These are phyloP conservation scores for Ambrosiella xylebori DNA, from an alignment of 2,329 filamentous ascomycete genomes.

Conservation along the genomic window DNA sequence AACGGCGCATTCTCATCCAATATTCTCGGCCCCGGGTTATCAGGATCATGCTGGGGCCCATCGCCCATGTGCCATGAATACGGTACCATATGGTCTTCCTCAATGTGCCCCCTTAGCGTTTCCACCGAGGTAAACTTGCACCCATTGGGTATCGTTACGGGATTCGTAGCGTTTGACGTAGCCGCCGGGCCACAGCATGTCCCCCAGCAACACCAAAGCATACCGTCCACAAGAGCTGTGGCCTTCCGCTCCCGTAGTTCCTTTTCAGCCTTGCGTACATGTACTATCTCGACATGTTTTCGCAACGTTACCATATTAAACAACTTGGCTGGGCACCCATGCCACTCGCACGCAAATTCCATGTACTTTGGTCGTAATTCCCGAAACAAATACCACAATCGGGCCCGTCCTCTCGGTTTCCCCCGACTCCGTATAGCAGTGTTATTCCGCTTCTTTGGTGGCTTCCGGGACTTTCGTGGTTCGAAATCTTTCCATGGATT, in stretches of 20 bases:
- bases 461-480: not conserved
- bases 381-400: slow-evolving; percentile 21
- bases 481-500: not conserved
- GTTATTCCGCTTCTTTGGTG: not conserved
- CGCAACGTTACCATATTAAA: slow-evolving; percentile 44
- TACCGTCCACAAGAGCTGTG: not conserved
- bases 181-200: slow-evolving; percentile 15
- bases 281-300: slow-evolving; percentile 34
- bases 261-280: slow-evolving; percentile 19
- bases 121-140: slow-evolving; percentile 13
- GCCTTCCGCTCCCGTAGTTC: not conserved
- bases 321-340: slow-evolving; percentile 39
- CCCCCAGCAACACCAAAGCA: slow-evolving; percentile 19
- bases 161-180: not conserved
- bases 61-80: slow-evolving; percentile 43
- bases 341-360: slow-evolving; percentile 44
- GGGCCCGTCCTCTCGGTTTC: not conserved
- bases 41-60: slow-evolving; percentile 23
- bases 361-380: slow-evolving; percentile 27
- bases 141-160: not conserved
- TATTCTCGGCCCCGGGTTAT: slow-evolving; percentile 12
- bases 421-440: not conserved
- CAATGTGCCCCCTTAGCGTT: slow-evolving; percentile 33
- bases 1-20: slow-evolving; percentile 17
- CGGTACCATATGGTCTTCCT: slow-evolving; percentile 34